Conservation (phyloP, 768 basidiomycete genomes). For the Tylopilus sp. region DNA sequence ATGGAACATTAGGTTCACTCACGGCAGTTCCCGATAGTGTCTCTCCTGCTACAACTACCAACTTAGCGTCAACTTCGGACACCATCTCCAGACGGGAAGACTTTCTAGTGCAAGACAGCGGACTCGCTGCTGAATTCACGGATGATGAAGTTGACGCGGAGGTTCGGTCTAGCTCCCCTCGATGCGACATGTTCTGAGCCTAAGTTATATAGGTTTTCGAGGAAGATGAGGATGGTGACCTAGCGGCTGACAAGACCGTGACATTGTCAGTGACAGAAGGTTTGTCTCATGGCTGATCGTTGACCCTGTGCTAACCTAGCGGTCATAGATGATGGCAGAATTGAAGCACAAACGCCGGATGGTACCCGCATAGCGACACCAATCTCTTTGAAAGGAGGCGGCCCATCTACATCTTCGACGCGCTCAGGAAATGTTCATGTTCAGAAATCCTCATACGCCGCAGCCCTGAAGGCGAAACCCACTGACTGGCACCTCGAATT, state of each 20-base stretch:
- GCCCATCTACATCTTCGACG: slow-evolving; percentile 30
- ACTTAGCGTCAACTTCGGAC: slow-evolving; percentile 28
- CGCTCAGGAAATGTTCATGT: slow-evolving; percentile 33
- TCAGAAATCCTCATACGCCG: slow-evolving; percentile 77
- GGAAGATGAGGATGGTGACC: slow-evolving; percentile 78
- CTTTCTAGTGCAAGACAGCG: slow-evolving; percentile 57
- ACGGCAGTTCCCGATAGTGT: slow-evolving; percentile 11
- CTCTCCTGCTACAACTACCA: slow-evolving; percentile 20
- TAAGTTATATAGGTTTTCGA: slow-evolving; percentile 61
- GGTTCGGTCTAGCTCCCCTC: slow-evolving; percentile 24
- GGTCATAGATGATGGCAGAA: slow-evolving; percentile 75
- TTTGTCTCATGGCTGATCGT: slow-evolving; percentile 26
- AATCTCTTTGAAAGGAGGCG: slow-evolving; percentile 49
- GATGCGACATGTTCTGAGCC: slow-evolving; percentile 11
- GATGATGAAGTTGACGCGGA: slow-evolving; percentile 87
- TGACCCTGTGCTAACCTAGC: slow-evolving; percentile 5
- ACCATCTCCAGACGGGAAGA: slow-evolving; percentile 38
- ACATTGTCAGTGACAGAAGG: slow-evolving; percentile 80
- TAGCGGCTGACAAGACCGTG: slow-evolving; percentile 78
- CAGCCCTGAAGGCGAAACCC: slow-evolving; percentile 89
- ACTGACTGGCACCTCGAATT: slow-evolving; percentile 98
- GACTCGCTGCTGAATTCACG: slow-evolving; percentile 69
- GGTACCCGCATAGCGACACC: slow-evolving; percentile 94
- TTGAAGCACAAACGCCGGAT: slow-evolving; percentile 95
- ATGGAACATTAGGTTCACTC: slow-evolving; percentile 28